Evolutionary conservation across 805 yeast genomes (phyloP), one percentile per base, ranked within the genome.

Genomic region (Myxozyma melibiosi): DNA sequence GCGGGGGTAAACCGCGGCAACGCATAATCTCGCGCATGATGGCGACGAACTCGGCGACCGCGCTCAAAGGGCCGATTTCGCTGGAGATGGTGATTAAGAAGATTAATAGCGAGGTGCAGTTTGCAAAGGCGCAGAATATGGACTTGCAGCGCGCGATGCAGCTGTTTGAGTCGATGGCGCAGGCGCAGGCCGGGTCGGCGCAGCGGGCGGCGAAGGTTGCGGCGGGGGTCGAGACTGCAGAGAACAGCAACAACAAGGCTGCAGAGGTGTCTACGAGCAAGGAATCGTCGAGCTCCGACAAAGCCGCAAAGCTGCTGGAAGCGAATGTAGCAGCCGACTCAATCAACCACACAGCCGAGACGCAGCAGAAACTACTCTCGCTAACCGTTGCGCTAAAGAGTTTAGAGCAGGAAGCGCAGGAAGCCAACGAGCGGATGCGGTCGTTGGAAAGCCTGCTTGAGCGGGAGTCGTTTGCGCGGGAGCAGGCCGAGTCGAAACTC

Each of bases 21-120:
- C 57, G 63, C n/a, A 58, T 58, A 14, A 51, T 58, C 24, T 58
- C 65, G 4, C 54, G 65, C 14, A 48, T 61, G 58, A 24, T 61
- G 18, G 35, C 56, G 4, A n/a, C 54, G 2, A 20, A 37, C 14
- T 35, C 50, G 11, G 20, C 49, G 9, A 39, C 44, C 2, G 16
- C 54, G 2, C 18, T 46, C 22, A 60, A 61, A 46, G 61, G 64
- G 3, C 63, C 63, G 7, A 50, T 62, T 20, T 56, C 63, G 11
- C 37, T 62, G 31, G 62, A 60, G 14, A 54, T 62, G 64, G 45
- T 57, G 28, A 41, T 62, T 13, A 53, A 45, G 27, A 61, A 54
- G 38, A 40, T 62, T 14, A 30, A 22, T 25, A 58, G 47, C 30
- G 65, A 62, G 37, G 47, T 62, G 13, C 51, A 53, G 37, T 34